phyloP scores from a whole-genome alignment of 768 basidiomycete genomes.

The Filobasidium wieringae region DNA sequence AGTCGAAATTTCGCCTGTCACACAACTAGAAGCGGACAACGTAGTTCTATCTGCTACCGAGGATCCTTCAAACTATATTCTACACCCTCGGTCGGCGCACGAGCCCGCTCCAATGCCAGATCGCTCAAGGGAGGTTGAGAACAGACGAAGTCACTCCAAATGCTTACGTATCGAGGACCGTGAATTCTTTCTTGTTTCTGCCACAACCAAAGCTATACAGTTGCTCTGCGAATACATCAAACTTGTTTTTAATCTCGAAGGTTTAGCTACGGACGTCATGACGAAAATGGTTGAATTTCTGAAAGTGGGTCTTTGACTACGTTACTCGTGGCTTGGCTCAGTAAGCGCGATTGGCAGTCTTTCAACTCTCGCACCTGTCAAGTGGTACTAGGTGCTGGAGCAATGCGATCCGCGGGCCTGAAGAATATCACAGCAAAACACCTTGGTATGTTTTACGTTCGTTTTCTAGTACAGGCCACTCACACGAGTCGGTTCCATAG shows the following conservation, averaged over 20 bases:
- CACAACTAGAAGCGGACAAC: slow-evolving; percentile 62
- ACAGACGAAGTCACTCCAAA: slow-evolving; percentile 44
- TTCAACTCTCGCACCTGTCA: slow-evolving; percentile 98
- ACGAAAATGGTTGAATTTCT: slow-evolving; percentile 84
- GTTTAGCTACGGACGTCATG: slow-evolving; percentile 92
- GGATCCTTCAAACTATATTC: slow-evolving; percentile 60
- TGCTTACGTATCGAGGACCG: slow-evolving; percentile 57
- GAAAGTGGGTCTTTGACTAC: slow-evolving; percentile 44
- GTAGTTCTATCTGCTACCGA: slow-evolving; percentile 69
- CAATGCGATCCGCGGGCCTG: slow-evolving; percentile 94
- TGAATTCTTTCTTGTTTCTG: slow-evolving; percentile 71
- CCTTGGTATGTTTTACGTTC: slow-evolving; percentile 50
- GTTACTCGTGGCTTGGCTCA: neutral
- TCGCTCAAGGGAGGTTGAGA: neutral
- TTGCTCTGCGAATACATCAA: slow-evolving; percentile 75
- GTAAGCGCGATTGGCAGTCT: slow-evolving; percentile 41
- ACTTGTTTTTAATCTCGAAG: slow-evolving; percentile 72
- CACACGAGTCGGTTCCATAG: slow-evolving; percentile 40
- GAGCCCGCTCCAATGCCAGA: neutral
- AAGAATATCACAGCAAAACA: slow-evolving; percentile 99
- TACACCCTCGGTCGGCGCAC: slow-evolving; percentile 30
- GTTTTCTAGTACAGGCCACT: neutral
- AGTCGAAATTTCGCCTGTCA: slow-evolving; percentile 52
- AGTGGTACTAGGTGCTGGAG: slow-evolving; percentile 93
- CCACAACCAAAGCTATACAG: slow-evolving; percentile 61